A percentile compares a stretch with the other conserved stretches of the same genome.
phyloP scores from a whole-genome alignment of 805 yeast species.

The Candida taoyuanica region DNA sequence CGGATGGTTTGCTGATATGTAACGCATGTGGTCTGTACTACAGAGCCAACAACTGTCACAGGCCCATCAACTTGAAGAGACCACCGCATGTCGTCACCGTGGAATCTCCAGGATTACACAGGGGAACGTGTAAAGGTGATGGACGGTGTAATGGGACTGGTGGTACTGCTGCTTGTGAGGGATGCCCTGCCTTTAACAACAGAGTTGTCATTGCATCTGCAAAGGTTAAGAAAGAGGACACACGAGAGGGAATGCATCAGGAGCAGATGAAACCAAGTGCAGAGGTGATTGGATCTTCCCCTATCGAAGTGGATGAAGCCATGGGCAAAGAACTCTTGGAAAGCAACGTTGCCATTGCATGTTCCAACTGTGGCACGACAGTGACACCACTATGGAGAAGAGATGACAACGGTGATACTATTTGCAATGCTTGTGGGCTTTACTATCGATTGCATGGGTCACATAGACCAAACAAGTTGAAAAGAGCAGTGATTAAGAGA shows the following conservation, averaged over 20 bases:
- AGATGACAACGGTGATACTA: slow-evolving; percentile 75
- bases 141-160: slow-evolving; percentile 85
- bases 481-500: slow-evolving; percentile 67
- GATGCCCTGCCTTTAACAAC: slow-evolving; percentile 81
- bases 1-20: slow-evolving; percentile 85
- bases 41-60: slow-evolving; percentile 84
- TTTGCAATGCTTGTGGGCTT: slow-evolving; percentile 85
- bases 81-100: slow-evolving; percentile 80
- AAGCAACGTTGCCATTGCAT: slow-evolving; percentile 62
- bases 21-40: slow-evolving; percentile 92
- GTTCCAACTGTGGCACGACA: slow-evolving; percentile 80
- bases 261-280: not conserved
- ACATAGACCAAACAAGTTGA: slow-evolving; percentile 74
- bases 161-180: slow-evolving; percentile 72
- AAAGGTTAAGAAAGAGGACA: slow-evolving; percentile 8
- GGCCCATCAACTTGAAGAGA: slow-evolving; percentile 81
- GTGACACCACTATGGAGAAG: slow-evolving; percentile 87
- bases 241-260: not conserved
- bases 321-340: slow-evolving; percentile 29
- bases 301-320: slow-evolving; percentile 14
- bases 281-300: slow-evolving; percentile 2
- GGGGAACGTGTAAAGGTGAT: slow-evolving; percentile 27
- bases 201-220: slow-evolving; percentile 39
- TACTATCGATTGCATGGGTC: slow-evolving; percentile 71
- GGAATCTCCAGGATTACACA: slow-evolving; percentile 34